A percentile compares a stretch with the other conserved stretches of the same genome.
phyloP scores from a whole-genome alignment of 1,139 yeast species.

The Blastobotrys indianensis region DNA sequence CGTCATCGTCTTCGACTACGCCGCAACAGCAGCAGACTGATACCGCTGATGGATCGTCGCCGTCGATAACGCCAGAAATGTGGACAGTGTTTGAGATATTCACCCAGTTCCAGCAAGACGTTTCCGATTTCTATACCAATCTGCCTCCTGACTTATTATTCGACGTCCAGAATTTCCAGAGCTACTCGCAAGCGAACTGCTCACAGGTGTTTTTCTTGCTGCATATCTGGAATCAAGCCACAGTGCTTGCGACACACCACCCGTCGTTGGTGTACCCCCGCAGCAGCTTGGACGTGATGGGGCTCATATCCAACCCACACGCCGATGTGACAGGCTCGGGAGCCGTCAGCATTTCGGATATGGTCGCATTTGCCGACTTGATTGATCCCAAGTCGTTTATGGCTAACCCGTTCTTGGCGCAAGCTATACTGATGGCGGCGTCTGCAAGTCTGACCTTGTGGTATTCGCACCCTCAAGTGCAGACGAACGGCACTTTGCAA shows the following conservation, averaged over 20 bases:
- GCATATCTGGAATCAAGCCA: slow-evolving; percentile 29
- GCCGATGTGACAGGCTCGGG: slow-evolving; percentile 28
- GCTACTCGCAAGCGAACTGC: slow-evolving; percentile 21
- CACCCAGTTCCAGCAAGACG: slow-evolving; percentile 21
- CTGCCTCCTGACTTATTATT: slow-evolving; percentile 26
- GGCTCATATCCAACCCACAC: slow-evolving; percentile 20
- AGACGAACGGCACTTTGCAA: slow-evolving; percentile 17
- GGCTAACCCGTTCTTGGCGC: slow-evolving; percentile 27
- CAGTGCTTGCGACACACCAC: slow-evolving; percentile 28
- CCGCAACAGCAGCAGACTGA: too few species aligned
- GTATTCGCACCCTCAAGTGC: slow-evolving; percentile 17
- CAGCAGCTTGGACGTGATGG: slow-evolving; percentile 21
- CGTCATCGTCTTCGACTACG: slow-evolving; percentile 12
- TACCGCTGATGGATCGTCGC: too few species aligned
- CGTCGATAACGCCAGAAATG: slow-evolving; percentile 8
- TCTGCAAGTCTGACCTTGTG: slow-evolving; percentile 26
- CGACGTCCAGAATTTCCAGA: slow-evolving; percentile 28
- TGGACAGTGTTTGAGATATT: slow-evolving; percentile 20
- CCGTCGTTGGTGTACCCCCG: slow-evolving; percentile 26
- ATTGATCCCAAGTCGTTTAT: slow-evolving; percentile 26
- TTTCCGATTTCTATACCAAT: slow-evolving; percentile 25
- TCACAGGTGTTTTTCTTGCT: slow-evolving; percentile 26
- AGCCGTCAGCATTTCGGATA: slow-evolving; percentile 29
- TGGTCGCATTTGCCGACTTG: slow-evolving; percentile 29
- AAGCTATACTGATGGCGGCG: slow-evolving; percentile 29